Conservation (phyloP, 192 early-diverging fungal species). For the Bifiguratus adelaidae region DNA sequence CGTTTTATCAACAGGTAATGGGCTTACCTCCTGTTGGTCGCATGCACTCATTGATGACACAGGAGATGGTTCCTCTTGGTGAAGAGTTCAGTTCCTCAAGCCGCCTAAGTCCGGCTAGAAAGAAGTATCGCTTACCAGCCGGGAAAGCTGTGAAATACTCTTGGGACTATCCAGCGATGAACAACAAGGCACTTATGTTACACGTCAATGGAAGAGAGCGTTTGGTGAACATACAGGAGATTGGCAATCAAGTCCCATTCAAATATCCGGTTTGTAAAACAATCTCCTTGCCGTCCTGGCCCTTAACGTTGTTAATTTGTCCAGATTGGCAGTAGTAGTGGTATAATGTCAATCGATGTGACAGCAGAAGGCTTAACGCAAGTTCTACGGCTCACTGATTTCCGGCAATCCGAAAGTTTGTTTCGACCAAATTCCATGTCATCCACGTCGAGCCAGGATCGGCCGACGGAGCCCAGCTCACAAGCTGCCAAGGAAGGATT, state of each 20-base stretch:
- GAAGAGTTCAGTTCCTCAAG: background rate
- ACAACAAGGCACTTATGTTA: slow-evolving; percentile 65
- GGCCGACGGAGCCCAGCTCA: background rate
- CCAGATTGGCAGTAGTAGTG: slow-evolving; percentile 15
- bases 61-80: too few species aligned
- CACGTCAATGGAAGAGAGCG: slow-evolving; percentile 63
- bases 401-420: slow-evolving; percentile 49
- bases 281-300: too few species aligned
- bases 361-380: slow-evolving; percentile 57
- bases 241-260: slow-evolving; percentile 81
- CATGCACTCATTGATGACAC: too few species aligned
- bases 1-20: slow-evolving; percentile 69
- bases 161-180: slow-evolving; percentile 79
- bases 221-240: slow-evolving; percentile 79
- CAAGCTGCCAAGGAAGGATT: slow-evolving; percentile 22
- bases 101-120: background rate
- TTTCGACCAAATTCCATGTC: slow-evolving; percentile 29
- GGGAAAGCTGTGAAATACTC: slow-evolving; percentile 64
- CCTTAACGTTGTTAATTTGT: too few species aligned
- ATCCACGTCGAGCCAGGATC: background rate
- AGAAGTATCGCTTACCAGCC: slow-evolving; percentile 24
- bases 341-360: slow-evolving; percentile 62
- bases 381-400: slow-evolving; percentile 57
- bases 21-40: background rate
- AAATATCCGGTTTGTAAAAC: slow-evolving; percentile 49